phyloP scores from a whole-genome alignment of 2,329 filamentous ascomycete species.

The Venturia carpophila region DNA sequence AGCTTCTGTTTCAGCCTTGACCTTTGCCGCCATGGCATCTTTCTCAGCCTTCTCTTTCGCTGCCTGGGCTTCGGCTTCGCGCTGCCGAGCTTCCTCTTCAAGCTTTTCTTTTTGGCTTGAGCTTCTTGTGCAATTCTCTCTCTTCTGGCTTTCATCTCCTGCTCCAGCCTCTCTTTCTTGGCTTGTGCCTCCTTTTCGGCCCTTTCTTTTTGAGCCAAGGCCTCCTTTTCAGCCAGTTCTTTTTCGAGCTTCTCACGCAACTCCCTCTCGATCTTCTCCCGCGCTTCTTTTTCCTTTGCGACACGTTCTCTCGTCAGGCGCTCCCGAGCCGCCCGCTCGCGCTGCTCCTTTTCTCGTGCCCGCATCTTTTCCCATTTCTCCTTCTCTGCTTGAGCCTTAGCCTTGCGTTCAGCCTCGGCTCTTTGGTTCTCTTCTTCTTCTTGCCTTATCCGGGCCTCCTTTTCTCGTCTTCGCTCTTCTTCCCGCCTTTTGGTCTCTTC shows the following conservation, averaged over 20 bases:
- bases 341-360: slow-evolving; percentile 19
- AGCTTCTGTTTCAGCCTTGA: slow-evolving; percentile 4
- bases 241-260: slow-evolving; percentile 20
- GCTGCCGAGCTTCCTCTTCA: slow-evolving; percentile 16
- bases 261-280: slow-evolving; percentile 20
- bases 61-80: slow-evolving; percentile 13
- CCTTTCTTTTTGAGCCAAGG: slow-evolving; percentile 1
- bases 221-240: slow-evolving; percentile 6
- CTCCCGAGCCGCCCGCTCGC: slow-evolving; percentile 19
- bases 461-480: slow-evolving; percentile 17
- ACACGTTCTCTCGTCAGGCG: slow-evolving; percentile 16
- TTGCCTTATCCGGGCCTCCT: neutral
- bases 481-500: slow-evolving; percentile 17
- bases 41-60: slow-evolving; percentile 17
- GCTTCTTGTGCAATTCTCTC: slow-evolving; percentile 14
- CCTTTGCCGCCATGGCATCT: slow-evolving; percentile 14
- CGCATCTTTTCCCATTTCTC: slow-evolving; percentile 18
- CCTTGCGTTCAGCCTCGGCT: slow-evolving; percentile 19
- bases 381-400: slow-evolving; percentile 19
- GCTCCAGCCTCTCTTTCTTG: neutral
- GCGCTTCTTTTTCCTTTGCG: slow-evolving; percentile 16
- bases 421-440: slow-evolving; percentile 17
- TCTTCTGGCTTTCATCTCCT: slow-evolving; percentile 13
- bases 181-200: slow-evolving; percentile 17
- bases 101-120: slow-evolving; percentile 17